Base-by-base conservation (phyloP, 257 asterid species). In the Lantana camara region DNA sequence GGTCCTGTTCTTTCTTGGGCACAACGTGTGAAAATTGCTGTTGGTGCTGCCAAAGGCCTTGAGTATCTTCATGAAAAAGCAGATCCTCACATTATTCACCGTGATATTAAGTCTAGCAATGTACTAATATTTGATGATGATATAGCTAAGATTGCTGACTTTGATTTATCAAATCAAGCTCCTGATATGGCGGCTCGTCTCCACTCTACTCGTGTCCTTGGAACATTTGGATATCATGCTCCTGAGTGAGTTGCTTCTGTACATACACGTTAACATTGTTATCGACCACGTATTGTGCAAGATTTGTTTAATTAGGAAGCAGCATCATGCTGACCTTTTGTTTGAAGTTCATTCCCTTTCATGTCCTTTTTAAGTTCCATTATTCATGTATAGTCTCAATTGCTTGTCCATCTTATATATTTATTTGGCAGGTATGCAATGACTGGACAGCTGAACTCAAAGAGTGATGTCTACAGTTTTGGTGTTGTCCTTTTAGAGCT, bases 141-240 rank as follows among this genome's bases (percentile, higher is more conserved):
- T 64, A 77, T 81, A 57, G 93, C 96, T 65, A 89, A 89, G 72
- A 84, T 89, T 61, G 96, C 91, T 5, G 96, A 89, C 63, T 89
- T 89, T 74, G 96, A 89, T 78, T 70, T 86, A 68, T 86, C 95
- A 46, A 89, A 89, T 69, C 96, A 89, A 81, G 93, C 96, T 62
- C 96, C 96, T 64, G 96, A 89, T 71, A 86, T 82, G 95, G 96
- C 96, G 13, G 96, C 96, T 32, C 95, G 96, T 35, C 95, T 89
- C 63, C 96, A 89, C 74, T 89, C 96, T 44, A 89, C 96, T 45
- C 96, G 96, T 77, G 96, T 89, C 64, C 96, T 89, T 63, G 96
- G 96, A 30, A 89, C 96, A 17, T 89, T 89, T 74, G 96, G 96
- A 19, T 89, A 89, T 77, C 97, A 89, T 79, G 97, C 97, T 67